These are phyloP conservation scores for Parathielavia appendiculata DNA, from an alignment of 495 filamentous ascomycete species.

Conservation along the genomic window DNA sequence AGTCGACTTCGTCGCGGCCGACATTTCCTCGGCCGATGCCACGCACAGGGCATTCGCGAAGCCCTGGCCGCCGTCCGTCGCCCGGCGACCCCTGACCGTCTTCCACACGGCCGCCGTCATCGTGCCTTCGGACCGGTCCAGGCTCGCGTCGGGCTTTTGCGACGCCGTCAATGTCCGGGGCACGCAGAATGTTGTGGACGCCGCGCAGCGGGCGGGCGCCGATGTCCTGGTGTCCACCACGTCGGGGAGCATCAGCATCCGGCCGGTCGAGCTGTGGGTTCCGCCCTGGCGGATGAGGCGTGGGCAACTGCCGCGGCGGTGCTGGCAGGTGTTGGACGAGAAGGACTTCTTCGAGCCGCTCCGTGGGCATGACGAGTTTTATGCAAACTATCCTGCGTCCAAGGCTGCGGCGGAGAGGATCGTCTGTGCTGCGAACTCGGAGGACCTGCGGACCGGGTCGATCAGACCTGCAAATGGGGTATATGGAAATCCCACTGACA, in stretches of 20 bases:
- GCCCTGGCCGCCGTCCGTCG: slow-evolving; percentile 32
- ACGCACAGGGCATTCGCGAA: slow-evolving; percentile 35
- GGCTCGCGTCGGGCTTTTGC: slow-evolving; percentile 34
- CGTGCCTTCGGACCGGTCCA: slow-evolving; percentile 40
- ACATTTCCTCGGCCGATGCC: slow-evolving; percentile 37
- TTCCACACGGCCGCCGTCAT: slow-evolving; percentile 45
- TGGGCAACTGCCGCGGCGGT: slow-evolving; percentile 29
- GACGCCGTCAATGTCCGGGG: slow-evolving; percentile 53
- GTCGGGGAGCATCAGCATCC: slow-evolving; percentile 49
- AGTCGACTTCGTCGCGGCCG: slow-evolving; percentile 39
- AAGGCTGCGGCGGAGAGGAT: slow-evolving; percentile 51
- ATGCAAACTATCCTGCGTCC: slow-evolving; percentile 53
- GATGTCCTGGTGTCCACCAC: slow-evolving; percentile 57
- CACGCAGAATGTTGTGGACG: slow-evolving; percentile 53
- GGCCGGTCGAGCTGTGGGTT: slow-evolving; percentile 45
- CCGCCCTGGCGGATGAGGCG: slow-evolving; percentile 42
- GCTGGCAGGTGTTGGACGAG: slow-evolving; percentile 45
- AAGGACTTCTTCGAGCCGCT: slow-evolving; percentile 41
- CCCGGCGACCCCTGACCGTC: slow-evolving; percentile 37
- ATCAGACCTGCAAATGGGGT: slow-evolving; percentile 57
- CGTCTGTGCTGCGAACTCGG: slow-evolving; percentile 44
- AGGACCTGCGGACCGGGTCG: slow-evolving; percentile 49
- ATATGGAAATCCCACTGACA: slow-evolving; percentile 53
- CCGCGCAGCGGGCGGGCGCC: slow-evolving; percentile 44
- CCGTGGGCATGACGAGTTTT: slow-evolving; percentile 47